Evolutionary conservation across 192 early-diverging fungal genomes (phyloP), one percentile per base, ranked within the genome.

Genomic region (Gaertneriomyces sp.): DNA sequence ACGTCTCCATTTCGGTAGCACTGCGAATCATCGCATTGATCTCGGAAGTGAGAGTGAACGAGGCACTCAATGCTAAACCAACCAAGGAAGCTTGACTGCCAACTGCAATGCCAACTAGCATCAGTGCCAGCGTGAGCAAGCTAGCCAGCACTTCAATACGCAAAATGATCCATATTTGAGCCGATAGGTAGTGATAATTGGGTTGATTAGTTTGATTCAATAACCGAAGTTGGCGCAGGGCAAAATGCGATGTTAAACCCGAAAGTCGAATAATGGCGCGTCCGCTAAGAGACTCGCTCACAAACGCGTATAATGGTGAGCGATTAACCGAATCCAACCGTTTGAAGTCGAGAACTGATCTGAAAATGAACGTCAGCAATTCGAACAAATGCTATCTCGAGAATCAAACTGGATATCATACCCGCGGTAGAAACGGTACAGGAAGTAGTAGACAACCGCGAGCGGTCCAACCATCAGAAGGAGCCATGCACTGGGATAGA

Each of bases 21-120:
- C 87, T 84, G 40, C 90, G 78, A n/a, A 91, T 83, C 20, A 82
- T 84, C 83, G 87, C 85, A 69, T 85, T 88, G 45, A 96, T 81
- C 9, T 82, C 83, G 40, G 79, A 76, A 39, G 91, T 91, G 54
- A 94, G 81, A 59, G 83, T 82, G 45, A 95, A 79, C 12, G 91
- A 82, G 74, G 95, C 94, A 25, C 85, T 82, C n/a, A 94, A 79
- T 0, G 86, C 79, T 6, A 96, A 79, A 38, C 93, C 93, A 58
- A 91, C 83, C 11, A 89, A 68, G 0, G 88, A 74, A 38, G 91
- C 79, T 14, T 71, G 59, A 42, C 90, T 72, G 38, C 56, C 64
- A 39, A 45, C 58, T 17, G 39, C 41, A 5, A 66, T 55, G 14
- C 60, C 61, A 39, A 70, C 20, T 6, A 56, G 7, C 6, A 61